Base-by-base conservation (phyloP, 768 basidiomycete species). In the Leccinum barrowsii region DNA sequence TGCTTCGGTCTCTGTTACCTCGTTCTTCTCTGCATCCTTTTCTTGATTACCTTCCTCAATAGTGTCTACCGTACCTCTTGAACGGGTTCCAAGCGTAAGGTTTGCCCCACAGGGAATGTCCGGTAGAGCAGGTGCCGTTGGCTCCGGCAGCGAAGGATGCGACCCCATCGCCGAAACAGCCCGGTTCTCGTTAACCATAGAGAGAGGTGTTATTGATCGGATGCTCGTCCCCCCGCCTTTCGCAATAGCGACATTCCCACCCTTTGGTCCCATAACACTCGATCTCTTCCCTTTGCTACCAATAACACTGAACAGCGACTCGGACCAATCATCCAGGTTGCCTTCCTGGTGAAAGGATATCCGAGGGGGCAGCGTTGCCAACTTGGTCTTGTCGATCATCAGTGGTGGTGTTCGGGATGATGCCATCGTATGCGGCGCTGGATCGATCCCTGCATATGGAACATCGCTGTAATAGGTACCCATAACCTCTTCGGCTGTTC, bases 311-410 rank as follows among this genome's bases (percentile, higher is more conserved):
- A 86, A 75, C 35, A 86, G 63, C 6, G 81, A 76, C 63, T 81
- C 77, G 10, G 81, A 77, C 85, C 85, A 86, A 26, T 76, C 75
- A 10, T 77, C 75, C 26, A 85, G 72, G 60, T 80, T 83, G 11
- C 58, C 56, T 53, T 81, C 78, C 35, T 76, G 75, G 58, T 83
- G 82, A 28, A 85, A 73, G 5, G 84, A 85, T 30, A 86, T 64
- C 13, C 85, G 79, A 11, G 85, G 85, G 0, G 85, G 81, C 30
- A 65, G 30, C 17, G 50, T 59, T 11, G 61, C 65, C n/a, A 67
- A 35, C 49, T 62, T 64, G 30, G 54, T 59, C 55, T 69, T 67
- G 56, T 69, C 70, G 40, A 75, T 65, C 48, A 74, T 64, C 11
- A 77, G 60, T 35, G 75, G 73, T 13, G 70, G 72, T 34, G 61